Percentiles rank a stretch among this genome's conserved stretches.
These are phyloP conservation scores for Paramecium sonneborni DNA, from an alignment of 73 alveolate species.

Conservation along the genomic window DNA sequence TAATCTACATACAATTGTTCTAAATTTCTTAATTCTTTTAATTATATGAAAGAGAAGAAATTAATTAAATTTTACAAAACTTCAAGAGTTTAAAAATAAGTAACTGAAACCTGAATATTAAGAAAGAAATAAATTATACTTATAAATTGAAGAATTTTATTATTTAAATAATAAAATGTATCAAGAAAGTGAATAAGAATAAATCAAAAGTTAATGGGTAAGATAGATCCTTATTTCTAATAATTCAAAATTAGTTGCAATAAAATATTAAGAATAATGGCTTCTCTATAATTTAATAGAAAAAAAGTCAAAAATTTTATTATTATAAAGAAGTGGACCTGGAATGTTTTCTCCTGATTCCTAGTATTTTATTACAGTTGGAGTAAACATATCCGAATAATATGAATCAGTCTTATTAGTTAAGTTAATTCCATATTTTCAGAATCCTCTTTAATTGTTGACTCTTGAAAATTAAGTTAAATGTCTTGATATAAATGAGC, in stretches of 20 bases:
- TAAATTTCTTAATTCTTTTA: neutral
- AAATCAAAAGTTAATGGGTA: conserved; percentile 3
- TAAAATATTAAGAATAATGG: conserved; percentile 11
- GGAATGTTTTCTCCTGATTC: neutral
- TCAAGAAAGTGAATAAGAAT: neutral
- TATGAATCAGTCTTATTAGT: neutral
- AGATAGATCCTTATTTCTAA: neutral
- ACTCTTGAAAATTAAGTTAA: neutral
- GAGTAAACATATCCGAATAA: neutral
- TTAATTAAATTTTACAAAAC: neutral
- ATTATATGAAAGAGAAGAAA: neutral
- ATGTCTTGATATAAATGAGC: neutral
- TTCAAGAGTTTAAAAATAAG: neutral
- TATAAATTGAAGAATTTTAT: neutral
- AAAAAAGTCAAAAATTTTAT: neutral
- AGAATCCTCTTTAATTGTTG: neutral
- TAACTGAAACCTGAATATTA: neutral
- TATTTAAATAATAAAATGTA: neutral
- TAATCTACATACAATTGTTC: neutral
- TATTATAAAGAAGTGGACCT: neutral
- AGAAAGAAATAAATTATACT: neutral
- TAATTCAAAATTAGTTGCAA: neutral
- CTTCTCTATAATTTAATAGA: conserved; percentile 15
- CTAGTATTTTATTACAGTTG: neutral
- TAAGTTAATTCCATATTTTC: neutral